Base-by-base conservation (phyloP, 78 protist species). In the Anaeramoeba flamelloides region DNA sequence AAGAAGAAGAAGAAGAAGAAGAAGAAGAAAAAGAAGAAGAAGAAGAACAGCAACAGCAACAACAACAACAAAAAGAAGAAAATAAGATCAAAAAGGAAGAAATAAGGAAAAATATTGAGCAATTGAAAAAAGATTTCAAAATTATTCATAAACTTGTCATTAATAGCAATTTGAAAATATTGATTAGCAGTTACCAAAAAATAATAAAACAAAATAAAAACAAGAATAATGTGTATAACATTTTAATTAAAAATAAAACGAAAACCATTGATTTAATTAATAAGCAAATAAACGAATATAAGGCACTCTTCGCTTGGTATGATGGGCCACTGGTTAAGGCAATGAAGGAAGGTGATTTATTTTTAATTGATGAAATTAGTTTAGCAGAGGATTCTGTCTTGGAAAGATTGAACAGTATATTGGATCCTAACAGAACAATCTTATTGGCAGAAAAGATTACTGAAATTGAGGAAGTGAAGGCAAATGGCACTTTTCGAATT, bases 361-460 rank as follows among this genome's bases (percentile, higher is more conserved):
- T 96, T 74, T 84, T 98, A 36, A 33, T 94, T 34, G 99, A 97
- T 75, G 99, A 98, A 84, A 91, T 98, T 2, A 92, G 98, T 0
- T 90, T 97, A 0, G 99, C 99, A 0, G 99, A 95, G 34, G 99
- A 98, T 87, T 88, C 98, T 0, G 99, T 97, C 34, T 90, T 98
- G 26, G 99, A 98, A 84, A 81, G 99, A 17, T 79, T 98, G 75
- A 98, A 98, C 90, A 78, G 92, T 1, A 98, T 97, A 36, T 88
- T 98, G 31, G 99, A 98, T 86, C 92, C 98, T 4, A 75, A 80
- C 2, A 75, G 98, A 2, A 38, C 82, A 30, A 80, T 97, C 17
- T 79, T 86, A 0, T 81, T 97, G 17, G 92, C 98, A 2, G 98
- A 96, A 77, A 91, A 91, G 65, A 90, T 53, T 64, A 1, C 33